Base-by-base conservation (phyloP, 164 flowering plant species). In the Vitis labrusca region DNA sequence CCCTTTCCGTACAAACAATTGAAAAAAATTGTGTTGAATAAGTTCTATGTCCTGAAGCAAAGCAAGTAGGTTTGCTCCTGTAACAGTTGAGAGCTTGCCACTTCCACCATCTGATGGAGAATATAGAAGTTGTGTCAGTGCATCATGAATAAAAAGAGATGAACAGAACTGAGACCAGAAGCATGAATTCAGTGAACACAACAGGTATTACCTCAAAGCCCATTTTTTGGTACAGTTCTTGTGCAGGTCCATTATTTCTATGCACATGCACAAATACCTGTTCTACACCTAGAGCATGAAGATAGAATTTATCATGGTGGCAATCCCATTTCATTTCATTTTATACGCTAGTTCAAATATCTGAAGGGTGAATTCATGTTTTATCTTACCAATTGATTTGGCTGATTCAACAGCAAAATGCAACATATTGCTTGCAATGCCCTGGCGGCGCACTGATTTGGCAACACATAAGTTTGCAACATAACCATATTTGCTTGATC, bases 381-480 rank as follows among this genome's bases (percentile, higher is more conserved):
- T 30, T 13, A 27, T 66, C 75, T 74, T 77, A 89, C 95, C 97
- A 7, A 70, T 66, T 16, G 63, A 69, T 78, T 75, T 82, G 54
- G 97, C 92, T 8, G 77, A 72, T 70, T 79, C 75, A 44, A 91
- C 73, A 13, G 95, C 93, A 76, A 87, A 86, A 50, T 59, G 68
- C 73, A 91, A 17, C 91, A 94, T 89, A 73, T 77, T 88, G 55
- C 79, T 86, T 63, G 93, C 98, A 78, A 94, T 85, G 44, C 98
- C 97, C 67, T 77, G 84, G 10, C 95, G 86, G 2, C 97, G 93
- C 44, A 91, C 91, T 59, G 82, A 76, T 82, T 82, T 86, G 50
- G 92, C 70, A 1, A 94, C 93, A 61, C 95, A 89, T 64, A 94
- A 63, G 71, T 92, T 92, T 52, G 89, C 74, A 57, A 94, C 68